These are phyloP conservation scores for Saccharomycopsis microspora DNA, from an alignment of 805 yeast species.

Conservation along the genomic window DNA sequence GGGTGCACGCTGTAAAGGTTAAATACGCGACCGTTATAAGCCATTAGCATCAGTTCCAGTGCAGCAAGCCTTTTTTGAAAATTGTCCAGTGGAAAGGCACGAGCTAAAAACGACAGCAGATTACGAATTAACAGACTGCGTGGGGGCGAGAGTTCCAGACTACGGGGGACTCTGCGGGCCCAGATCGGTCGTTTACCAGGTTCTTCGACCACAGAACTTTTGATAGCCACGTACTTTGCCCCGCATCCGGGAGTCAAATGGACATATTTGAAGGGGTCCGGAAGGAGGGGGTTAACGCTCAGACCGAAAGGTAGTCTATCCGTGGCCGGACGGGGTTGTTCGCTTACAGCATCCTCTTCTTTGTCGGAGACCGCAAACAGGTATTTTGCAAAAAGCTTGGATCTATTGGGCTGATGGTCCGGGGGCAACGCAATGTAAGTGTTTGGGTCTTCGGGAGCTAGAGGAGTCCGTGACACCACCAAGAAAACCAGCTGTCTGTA, in stretches of 20 bases:
- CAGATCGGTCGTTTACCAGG: neutral
- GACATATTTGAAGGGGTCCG: conserved; percentile 42
- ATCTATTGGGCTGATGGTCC: conserved; percentile 15
- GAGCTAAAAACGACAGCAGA: conserved; percentile 26
- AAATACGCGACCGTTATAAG: conserved; percentile 38
- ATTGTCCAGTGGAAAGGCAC: conserved; percentile 23
- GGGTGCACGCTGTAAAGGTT: conserved; percentile 22
- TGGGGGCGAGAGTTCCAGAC: conserved; percentile 20
- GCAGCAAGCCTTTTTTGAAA: conserved; percentile 21
- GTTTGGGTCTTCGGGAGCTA: conserved; percentile 13
- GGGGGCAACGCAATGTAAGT: conserved; percentile 17
- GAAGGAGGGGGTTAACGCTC: conserved; percentile 36
- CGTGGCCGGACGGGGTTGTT: neutral
- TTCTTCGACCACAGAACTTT: neutral
- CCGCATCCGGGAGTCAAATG: conserved; percentile 47
- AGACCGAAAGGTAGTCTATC: conserved; percentile 37
- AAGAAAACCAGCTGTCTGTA: conserved; percentile 13
- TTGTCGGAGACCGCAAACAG: conserved; percentile 4
- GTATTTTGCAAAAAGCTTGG: conserved; percentile 14
- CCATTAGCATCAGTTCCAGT: conserved; percentile 26
- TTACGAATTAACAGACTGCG: conserved; percentile 22
- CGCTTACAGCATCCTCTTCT: neutral
- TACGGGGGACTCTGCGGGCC: neutral
- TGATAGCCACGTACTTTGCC: conserved; percentile 3
- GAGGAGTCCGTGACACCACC: conserved; percentile 14